phyloP scores from a whole-genome alignment of 768 basidiomycete genomes.

The Naganishia randhawae region DNA sequence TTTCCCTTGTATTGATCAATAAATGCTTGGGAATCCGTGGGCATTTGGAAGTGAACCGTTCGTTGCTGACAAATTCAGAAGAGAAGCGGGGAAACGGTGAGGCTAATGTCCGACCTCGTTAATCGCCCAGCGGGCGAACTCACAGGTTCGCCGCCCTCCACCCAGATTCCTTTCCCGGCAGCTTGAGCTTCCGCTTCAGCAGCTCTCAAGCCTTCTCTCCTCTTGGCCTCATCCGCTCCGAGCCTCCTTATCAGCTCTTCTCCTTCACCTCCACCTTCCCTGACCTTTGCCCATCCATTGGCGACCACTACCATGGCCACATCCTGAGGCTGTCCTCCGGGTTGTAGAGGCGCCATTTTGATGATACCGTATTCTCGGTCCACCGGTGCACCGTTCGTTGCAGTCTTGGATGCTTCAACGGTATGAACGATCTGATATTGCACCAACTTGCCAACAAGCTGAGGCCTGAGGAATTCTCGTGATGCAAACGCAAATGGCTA shows the following conservation, averaged over 20 bases:
- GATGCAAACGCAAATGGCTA: slow-evolving; percentile 89
- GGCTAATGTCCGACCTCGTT: neutral
- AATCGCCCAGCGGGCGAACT: slow-evolving; percentile 25
- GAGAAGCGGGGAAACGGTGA: slow-evolving; percentile 8
- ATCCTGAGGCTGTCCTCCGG: slow-evolving; percentile 49
- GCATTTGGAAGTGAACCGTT: slow-evolving; percentile 78
- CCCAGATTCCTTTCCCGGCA: slow-evolving; percentile 71
- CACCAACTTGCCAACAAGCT: slow-evolving; percentile 86
- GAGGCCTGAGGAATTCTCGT: slow-evolving; percentile 80
- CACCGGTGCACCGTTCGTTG: slow-evolving; percentile 59
- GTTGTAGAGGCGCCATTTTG: slow-evolving; percentile 44
- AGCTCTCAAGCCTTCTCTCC: slow-evolving; percentile 62
- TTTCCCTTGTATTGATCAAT: slow-evolving; percentile 89
- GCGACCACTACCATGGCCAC: slow-evolving; percentile 58
- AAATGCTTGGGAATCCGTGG: slow-evolving; percentile 80
- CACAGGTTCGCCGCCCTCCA: slow-evolving; percentile 46
- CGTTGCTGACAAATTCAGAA: slow-evolving; percentile 58
- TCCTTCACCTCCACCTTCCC: slow-evolving; percentile 64
- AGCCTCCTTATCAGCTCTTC: slow-evolving; percentile 47
- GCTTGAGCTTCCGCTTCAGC: slow-evolving; percentile 45
- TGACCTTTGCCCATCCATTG: slow-evolving; percentile 88
- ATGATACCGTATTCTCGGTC: slow-evolving; percentile 48
- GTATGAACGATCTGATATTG: slow-evolving; percentile 77
- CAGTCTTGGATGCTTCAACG: slow-evolving; percentile 54
- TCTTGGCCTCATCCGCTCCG: slow-evolving; percentile 69